Conservation (phyloP, 768 basidiomycete species). For the Inosperma sp. region DNA sequence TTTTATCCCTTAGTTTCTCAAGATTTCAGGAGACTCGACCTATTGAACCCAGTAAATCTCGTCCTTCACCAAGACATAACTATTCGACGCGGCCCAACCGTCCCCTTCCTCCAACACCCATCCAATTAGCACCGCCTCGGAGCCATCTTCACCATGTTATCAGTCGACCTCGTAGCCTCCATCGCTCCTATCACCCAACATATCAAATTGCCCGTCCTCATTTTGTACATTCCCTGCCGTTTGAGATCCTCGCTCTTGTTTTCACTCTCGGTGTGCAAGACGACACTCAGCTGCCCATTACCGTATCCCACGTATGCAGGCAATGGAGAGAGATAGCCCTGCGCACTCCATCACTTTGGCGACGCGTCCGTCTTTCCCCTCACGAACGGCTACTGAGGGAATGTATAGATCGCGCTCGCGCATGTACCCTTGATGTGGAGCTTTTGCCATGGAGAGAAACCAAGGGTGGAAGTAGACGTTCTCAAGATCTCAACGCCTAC, state of each 20-base stretch:
- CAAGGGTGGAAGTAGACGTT: slow-evolving; percentile 23
- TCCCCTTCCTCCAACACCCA: slow-evolving; percentile 1
- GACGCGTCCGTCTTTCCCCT: slow-evolving; percentile 48
- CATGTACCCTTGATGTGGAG: slow-evolving; percentile 58
- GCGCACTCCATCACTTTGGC: slow-evolving; percentile 61
- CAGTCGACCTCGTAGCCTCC: slow-evolving; percentile 35
- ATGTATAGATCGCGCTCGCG: slow-evolving; percentile 54
- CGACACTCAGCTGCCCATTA: slow-evolving; percentile 53
- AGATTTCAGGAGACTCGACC: slow-evolving; percentile 3
- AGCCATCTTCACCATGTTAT: slow-evolving; percentile 23
- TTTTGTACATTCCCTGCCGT: slow-evolving; percentile 54
- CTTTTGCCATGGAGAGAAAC: slow-evolving; percentile 35
- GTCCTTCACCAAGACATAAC: neutral
- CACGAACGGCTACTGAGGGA: slow-evolving; percentile 57
- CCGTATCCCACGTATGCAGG: slow-evolving; percentile 65
- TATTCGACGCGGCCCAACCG: neutral
- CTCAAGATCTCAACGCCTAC: slow-evolving; percentile 38
- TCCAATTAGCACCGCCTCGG: slow-evolving; percentile 11
- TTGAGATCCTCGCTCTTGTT: slow-evolving; percentile 59
- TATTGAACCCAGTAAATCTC: neutral
- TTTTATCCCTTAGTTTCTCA: neutral
- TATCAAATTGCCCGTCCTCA: slow-evolving; percentile 31
- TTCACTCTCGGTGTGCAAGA: slow-evolving; percentile 58
- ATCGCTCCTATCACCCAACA: slow-evolving; percentile 18
- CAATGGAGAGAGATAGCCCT: slow-evolving; percentile 60